Base-by-base conservation (phyloP, 1,284 basidiomycete species). In the Moesziomyces sp. region DNA sequence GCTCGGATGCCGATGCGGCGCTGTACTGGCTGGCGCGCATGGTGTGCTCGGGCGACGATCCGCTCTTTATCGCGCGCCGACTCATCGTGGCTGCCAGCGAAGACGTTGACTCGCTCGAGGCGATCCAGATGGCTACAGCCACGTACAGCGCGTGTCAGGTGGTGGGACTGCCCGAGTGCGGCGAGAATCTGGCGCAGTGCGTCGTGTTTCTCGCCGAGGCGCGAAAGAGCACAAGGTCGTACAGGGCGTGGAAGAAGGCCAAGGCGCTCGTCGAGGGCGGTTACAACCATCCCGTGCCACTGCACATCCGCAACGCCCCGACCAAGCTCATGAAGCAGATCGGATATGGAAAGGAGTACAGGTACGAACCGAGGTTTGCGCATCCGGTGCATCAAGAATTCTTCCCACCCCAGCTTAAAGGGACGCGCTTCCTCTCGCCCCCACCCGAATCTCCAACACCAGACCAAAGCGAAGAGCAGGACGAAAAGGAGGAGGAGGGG, bases 261-360 rank as follows among this genome's bases (percentile, higher is more conserved):
- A 66, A 74, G 42, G 58, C 65, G 13, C 23, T 64, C 10, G 82
- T 83, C 13, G 58, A 76, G 38, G 61, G 64, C 0, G 70, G 53
- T 0, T 78, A 67, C 54, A 81, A 81, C 46, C 84, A 88, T 43
- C 88, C 90, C 0, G 90, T 96, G 0, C 93, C 94, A 0, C 77
- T 93, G 60, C 87, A 89, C 58, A 88, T 95, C 70, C 88, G 94
- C n/a, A 96, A 96, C 82, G 93, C 93, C 1, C 93, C 93, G 3
- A 95, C 93, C 6, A 84, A 80, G 35, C 84, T 95, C 28, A 93
- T 95, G 92, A 90, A 91, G 79, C 88, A 91, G 19, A 87, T 95
- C 0, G 92, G 91, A 6, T 93, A 92, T 78, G 80, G 72, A 16
- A 76, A 71, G 23, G 79, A 82, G 49, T 84, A 84, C 51, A 77